phyloP scores from a whole-genome alignment of 2,329 filamentous ascomycete genomes.

The Cercospora berteroae region DNA sequence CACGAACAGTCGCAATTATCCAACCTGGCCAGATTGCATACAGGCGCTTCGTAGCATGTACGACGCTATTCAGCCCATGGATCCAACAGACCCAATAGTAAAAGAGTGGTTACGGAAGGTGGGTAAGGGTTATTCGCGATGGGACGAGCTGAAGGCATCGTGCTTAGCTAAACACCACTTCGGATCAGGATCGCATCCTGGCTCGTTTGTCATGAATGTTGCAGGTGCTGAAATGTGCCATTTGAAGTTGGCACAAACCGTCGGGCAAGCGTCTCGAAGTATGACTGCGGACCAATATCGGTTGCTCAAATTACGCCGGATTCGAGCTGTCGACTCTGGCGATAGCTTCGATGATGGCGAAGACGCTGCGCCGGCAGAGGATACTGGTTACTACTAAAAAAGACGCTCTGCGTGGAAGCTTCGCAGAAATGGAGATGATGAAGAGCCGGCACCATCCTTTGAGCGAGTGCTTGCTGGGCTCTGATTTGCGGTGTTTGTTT shows the following conservation, averaged over 20 bases:
- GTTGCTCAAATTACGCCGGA: slow-evolving; percentile 37
- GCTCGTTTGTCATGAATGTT: slow-evolving; percentile 40
- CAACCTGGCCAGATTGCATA: not conserved
- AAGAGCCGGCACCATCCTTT: not conserved
- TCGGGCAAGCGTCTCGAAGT: not conserved
- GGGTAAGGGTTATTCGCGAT: slow-evolving; percentile 31
- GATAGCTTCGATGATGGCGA: not conserved
- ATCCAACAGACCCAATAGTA: slow-evolving; percentile 15
- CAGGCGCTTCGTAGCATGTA: slow-evolving; percentile 13
- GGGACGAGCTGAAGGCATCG: slow-evolving; percentile 50
- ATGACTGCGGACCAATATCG: slow-evolving; percentile 31
- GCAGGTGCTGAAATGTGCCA: slow-evolving; percentile 43
- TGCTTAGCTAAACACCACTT: slow-evolving; percentile 38
- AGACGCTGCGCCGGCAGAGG: not conserved
- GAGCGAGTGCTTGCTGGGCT: not conserved
- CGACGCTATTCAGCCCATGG: slow-evolving; percentile 22
- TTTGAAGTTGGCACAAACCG: slow-evolving; percentile 36
- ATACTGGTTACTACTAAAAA: not conserved
- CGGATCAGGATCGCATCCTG: slow-evolving; percentile 8
- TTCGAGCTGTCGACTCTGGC: slow-evolving; percentile 17
- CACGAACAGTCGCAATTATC: not conserved
- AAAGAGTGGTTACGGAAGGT: slow-evolving; percentile 27
- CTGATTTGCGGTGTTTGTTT: not conserved
- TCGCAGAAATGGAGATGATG: not conserved
- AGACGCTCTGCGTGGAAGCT: not conserved